A percentile compares a stretch with the other conserved stretches of the same genome.
Conservation (phyloP, 495 filamentous ascomycete genomes). For the Chlorociboria aeruginascens region DNA sequence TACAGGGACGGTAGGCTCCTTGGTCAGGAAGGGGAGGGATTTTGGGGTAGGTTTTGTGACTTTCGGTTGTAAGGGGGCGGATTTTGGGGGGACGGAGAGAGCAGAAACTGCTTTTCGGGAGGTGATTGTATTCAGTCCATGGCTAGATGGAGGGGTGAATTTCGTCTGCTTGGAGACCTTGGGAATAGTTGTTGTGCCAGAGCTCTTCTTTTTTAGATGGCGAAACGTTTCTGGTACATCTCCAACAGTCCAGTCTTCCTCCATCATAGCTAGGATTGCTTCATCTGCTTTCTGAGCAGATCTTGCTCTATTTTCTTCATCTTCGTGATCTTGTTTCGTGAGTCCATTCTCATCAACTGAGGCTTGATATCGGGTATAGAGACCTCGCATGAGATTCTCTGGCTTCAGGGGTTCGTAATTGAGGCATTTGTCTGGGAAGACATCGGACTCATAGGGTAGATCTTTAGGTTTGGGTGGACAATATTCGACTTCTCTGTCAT, state of each 20-base stretch:
- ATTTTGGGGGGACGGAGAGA: constrained; percentile 21
- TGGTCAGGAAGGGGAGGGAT: constrained; percentile 9
- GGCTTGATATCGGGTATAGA: constrained; percentile 51
- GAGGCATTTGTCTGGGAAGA: constrained; percentile 47
- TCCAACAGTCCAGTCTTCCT: constrained; percentile 37
- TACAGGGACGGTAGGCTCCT: constrained; percentile 20
- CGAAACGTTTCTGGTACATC: constrained; percentile 25
- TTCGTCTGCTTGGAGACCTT: constrained; percentile 9
- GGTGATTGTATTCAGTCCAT: constrained; percentile 28
- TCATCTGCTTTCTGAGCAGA: constrained; percentile 44
- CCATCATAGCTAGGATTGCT: constrained; percentile 44
- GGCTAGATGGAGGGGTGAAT: constrained; percentile 16
- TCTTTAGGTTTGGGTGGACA: constrained; percentile 38
- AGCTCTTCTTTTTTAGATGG: constrained; percentile 17
- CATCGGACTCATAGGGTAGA: constrained; percentile 65
- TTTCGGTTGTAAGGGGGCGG: constrained; percentile 19
- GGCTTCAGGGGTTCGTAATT: constrained; percentile 29
- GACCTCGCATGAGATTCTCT: constrained; percentile 58
- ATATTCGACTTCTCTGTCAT: constrained; percentile 44
- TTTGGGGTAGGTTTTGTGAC: constrained; percentile 12
- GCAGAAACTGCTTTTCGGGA: constrained; percentile 29
- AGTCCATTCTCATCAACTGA: constrained; percentile 57
- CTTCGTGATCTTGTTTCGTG: constrained; percentile 45
- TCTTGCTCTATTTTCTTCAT: constrained; percentile 40
- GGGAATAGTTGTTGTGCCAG: constrained; percentile 7